These are phyloP conservation scores for Sequoiadendron giganteum DNA, from an alignment of 75 land plant genomes.

Conservation along the genomic window DNA sequence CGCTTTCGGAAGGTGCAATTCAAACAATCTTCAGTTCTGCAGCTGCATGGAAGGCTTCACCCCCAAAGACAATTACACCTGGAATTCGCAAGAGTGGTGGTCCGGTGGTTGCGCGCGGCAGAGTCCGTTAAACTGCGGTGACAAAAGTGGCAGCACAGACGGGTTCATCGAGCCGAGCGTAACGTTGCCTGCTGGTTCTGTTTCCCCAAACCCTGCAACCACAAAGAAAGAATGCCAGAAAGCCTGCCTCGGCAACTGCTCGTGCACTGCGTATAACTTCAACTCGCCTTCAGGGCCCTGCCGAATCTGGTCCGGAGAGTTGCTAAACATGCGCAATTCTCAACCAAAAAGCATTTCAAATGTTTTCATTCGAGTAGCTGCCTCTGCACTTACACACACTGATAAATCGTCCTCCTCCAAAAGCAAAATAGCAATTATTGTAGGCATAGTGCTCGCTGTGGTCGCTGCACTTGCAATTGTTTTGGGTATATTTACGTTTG, in stretches of 20 bases:
- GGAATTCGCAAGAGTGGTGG: conserved; percentile 33
- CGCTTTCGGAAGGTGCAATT: conserved; percentile 10
- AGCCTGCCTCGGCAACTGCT: conserved; percentile 38
- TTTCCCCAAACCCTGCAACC: not conserved
- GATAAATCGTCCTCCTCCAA: not conserved
- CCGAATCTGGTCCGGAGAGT: conserved; percentile 39
- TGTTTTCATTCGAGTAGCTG: conserved; percentile 13
- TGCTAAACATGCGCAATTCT: conserved; percentile 26
- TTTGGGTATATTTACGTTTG: not conserved
- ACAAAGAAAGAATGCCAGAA: conserved; percentile 26
- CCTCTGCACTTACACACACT: not conserved
- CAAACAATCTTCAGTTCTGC: not conserved
- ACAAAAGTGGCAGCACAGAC: conserved; percentile 12
- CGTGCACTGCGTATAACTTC: conserved; percentile 50
- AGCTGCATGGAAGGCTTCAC: conserved; percentile 39
- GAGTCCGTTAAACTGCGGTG: conserved; percentile 27
- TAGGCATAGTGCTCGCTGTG: not conserved
- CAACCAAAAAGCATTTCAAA: not conserved
- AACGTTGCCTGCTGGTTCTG: not conserved
- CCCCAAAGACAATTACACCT: conserved; percentile 13
- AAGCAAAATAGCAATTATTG: not conserved
- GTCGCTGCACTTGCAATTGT: not conserved
- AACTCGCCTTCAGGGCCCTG: not conserved
- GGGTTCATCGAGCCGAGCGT: conserved; percentile 11
- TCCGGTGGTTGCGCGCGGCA: conserved; percentile 33